A percentile compares a stretch with the other conserved stretches of the same genome.
These are phyloP conservation scores for Ceratocystis smalleyi DNA, from an alignment of 2,329 filamentous ascomycete species.

Conservation along the genomic window DNA sequence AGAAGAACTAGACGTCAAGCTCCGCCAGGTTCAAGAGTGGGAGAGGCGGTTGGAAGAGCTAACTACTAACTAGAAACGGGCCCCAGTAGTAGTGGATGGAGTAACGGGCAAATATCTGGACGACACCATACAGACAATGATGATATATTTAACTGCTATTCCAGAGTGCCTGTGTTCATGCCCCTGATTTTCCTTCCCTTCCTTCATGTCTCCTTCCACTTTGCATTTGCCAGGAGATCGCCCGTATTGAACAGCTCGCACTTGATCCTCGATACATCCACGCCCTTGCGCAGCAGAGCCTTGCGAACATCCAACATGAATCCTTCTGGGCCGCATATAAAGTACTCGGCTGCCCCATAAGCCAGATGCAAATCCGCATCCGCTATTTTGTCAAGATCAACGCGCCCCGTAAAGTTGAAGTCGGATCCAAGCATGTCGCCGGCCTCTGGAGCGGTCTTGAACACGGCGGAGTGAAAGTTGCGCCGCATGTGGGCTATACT, in stretches of 20 bases:
- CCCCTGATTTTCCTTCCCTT: background rate
- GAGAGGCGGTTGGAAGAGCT: constrained; percentile 74
- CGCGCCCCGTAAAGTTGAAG: constrained; percentile 43
- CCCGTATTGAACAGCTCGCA: constrained; percentile 55
- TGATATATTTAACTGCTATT: background rate
- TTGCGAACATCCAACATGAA: constrained; percentile 52
- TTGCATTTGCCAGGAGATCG: constrained; percentile 21
- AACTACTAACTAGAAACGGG: constrained; percentile 25
- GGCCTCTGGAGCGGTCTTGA: constrained; percentile 36
- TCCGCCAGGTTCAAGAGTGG: constrained; percentile 75
- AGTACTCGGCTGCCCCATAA: constrained; percentile 46
- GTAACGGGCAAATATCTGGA: background rate
- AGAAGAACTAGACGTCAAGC: constrained; percentile 75
- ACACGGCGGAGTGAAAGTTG: constrained; percentile 33
- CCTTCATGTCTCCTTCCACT: background rate
- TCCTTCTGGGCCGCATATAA: constrained; percentile 50
- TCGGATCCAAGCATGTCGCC: constrained; percentile 35
- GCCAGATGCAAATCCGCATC: constrained; percentile 39
- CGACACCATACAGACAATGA: background rate
- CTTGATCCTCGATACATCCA: constrained; percentile 42
- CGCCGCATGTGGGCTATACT: constrained; percentile 25
- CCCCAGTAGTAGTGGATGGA: too few species aligned
- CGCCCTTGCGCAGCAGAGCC: constrained; percentile 39
- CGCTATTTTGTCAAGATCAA: constrained; percentile 41
- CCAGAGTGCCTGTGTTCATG: background rate